These are phyloP conservation scores for Penicillium sumatraense DNA, from an alignment of 2,329 filamentous ascomycete species.

Conservation along the genomic window DNA sequence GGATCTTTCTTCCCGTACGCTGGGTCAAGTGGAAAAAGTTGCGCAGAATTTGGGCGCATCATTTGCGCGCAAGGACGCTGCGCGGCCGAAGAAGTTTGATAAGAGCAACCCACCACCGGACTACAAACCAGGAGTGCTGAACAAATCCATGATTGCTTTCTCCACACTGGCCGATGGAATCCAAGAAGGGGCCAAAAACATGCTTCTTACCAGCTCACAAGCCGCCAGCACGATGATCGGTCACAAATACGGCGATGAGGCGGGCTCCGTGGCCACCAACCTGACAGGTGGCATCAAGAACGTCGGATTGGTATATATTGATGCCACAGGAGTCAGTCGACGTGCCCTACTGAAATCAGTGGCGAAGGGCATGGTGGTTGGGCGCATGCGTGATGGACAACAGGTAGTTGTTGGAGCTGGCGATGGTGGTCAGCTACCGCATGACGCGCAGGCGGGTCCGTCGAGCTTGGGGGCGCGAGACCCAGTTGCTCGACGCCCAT, in stretches of 20 bases:
- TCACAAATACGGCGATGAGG: conserved; percentile 88
- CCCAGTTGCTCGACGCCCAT: conserved; percentile 33
- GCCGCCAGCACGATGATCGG: conserved; percentile 85
- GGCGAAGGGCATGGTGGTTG: conserved; percentile 83
- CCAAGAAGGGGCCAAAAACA: conserved; percentile 78
- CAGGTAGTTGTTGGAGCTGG: conserved; percentile 53
- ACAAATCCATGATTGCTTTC: conserved; percentile 96
- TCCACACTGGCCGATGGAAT: conserved; percentile 93
- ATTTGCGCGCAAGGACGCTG: conserved; percentile 64
- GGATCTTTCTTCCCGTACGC: conserved; percentile 79
- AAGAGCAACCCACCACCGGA: conserved; percentile 68
- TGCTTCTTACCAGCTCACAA: conserved; percentile 73
- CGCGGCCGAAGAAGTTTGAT: conserved; percentile 63
- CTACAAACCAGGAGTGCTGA: conserved; percentile 90
- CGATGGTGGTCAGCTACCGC: conserved; percentile 47
- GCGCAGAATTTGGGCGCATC: conserved; percentile 89
- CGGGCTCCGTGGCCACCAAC: conserved; percentile 74
- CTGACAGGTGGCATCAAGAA: conserved; percentile 91
- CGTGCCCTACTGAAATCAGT: conserved; percentile 91
- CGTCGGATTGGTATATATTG: conserved; percentile 95
- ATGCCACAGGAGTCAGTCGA: conserved; percentile 89
- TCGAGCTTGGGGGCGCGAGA: conserved; percentile 20
- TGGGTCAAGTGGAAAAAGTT: conserved; percentile 79
- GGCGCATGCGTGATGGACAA: conserved; percentile 53
- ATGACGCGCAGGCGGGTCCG: conserved; percentile 19